Conservation (phyloP, 148 eudicot genomes). For the Vaccinium darrowii region DNA sequence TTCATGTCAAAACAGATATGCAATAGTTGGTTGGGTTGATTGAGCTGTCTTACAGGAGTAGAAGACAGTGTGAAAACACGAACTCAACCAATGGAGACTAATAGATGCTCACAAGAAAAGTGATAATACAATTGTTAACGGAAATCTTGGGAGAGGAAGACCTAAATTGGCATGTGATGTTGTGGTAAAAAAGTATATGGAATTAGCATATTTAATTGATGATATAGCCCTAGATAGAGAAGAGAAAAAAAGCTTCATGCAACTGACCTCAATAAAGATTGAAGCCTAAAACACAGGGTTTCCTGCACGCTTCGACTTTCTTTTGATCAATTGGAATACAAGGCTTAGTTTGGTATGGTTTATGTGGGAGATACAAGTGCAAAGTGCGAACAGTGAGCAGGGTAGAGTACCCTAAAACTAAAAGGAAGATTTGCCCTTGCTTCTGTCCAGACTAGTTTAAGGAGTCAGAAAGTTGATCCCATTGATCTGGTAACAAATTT, state of each 20-base stretch:
- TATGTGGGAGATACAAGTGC: background rate
- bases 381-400: background rate
- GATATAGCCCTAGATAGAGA: background rate
- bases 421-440: constrained; percentile 2
- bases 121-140: background rate
- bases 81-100: background rate
- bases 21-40: constrained; percentile 2
- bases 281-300: too few species aligned
- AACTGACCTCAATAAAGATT: background rate
- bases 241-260: background rate
- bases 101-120: background rate
- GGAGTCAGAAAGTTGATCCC: background rate
- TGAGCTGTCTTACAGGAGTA: background rate
- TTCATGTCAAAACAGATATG: background rate
- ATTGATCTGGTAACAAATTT: background rate
- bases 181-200: background rate
- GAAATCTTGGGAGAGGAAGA: background rate
- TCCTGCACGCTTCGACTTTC: too few species aligned
- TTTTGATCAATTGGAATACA: background rate
- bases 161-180: background rate
- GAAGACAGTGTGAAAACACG: background rate
- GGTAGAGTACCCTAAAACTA: background rate
- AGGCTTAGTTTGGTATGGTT: background rate
- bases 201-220: background rate
- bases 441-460: background rate